These are phyloP conservation scores for Apophysomyces ossiformis DNA, from an alignment of 371 early-diverging fungal genomes.

Conservation along the genomic window DNA sequence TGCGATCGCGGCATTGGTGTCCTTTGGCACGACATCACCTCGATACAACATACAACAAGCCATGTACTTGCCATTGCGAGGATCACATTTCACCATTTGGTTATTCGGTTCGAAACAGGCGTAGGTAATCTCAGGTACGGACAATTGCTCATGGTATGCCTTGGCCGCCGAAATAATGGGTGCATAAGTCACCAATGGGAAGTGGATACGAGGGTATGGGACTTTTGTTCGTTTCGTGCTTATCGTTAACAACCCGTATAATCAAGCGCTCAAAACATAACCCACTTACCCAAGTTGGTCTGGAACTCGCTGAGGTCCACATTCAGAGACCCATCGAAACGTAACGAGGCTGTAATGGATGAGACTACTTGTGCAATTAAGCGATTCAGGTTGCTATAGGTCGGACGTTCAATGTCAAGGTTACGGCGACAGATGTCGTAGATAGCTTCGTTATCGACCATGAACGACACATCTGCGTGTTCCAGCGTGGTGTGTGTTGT, in stretches of 20 bases:
- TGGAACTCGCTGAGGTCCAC: slow-evolving; percentile 98
- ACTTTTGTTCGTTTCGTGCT: slow-evolving; percentile 45
- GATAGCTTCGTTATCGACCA: slow-evolving; percentile 99
- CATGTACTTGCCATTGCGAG: slow-evolving; percentile 95
- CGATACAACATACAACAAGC: slow-evolving; percentile 94
- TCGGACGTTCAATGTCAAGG: slow-evolving; percentile 97
- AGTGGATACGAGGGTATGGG: slow-evolving; percentile 97
- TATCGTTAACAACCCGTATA: neutral
- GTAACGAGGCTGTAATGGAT: slow-evolving; percentile 99
- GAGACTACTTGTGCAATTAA: slow-evolving; percentile 99
- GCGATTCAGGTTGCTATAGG: slow-evolving; percentile 98
- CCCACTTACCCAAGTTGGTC: slow-evolving; percentile 75
- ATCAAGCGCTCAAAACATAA: neutral
- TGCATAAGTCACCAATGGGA: slow-evolving; percentile 96
- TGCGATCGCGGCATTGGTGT: slow-evolving; percentile 89
- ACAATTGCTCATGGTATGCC: slow-evolving; percentile 91
- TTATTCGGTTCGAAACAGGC: slow-evolving; percentile 94
- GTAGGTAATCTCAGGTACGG: slow-evolving; percentile 88
- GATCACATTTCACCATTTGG: slow-evolving; percentile 97
- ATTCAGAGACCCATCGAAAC: slow-evolving; percentile 97
- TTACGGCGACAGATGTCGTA: slow-evolving; percentile 99
- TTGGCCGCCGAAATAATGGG: slow-evolving; percentile 92
- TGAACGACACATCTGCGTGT: slow-evolving; percentile 98
- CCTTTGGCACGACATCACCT: slow-evolving; percentile 89
- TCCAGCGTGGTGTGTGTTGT: slow-evolving; percentile 98